Evolutionary conservation across 495 filamentous ascomycete genomes (phyloP), one percentile per base, ranked within the genome.

Genomic region (Penicillium crystallinum): DNA sequence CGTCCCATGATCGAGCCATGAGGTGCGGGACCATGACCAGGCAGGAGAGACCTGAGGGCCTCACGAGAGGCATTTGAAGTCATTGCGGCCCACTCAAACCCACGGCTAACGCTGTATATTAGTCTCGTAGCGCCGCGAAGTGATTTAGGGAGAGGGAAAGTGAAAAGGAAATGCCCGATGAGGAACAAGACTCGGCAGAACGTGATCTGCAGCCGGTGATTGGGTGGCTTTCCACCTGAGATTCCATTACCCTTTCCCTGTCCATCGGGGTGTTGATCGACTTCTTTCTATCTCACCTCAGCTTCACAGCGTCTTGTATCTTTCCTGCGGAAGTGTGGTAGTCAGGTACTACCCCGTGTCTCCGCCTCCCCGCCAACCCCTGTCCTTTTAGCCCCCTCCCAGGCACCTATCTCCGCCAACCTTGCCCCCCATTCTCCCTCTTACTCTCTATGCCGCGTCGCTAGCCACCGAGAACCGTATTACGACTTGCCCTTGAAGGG

Each of bases 131-230:
- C 17, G 40, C 15, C 9, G 25, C n/a, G 5, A 30, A 27, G 44
- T 25, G 15, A 4, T 34, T 46, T 34, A 35, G 19, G n/a, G 14
- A 9, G 15, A 40, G 35, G 23, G 25, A 21, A 7, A 10, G 37
- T 17, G 27, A 5, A 35, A 23, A 11, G 25, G 31, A 18, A 49
- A 17, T 31, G 4, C 29, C 8, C 17, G 30, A 15, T 19, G 50
- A 31, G 27, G 12, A 29, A 35, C n/a, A 25, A 41, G 38, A 53
- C 42, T 29, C 34, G 42, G 51, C 41, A 53, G 54, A 64, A 66
- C 63, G 63, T 63, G 63, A 66, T 61, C 60, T 47, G 61, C 53
- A 43, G 30, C 48, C 53, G 50, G 25, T 66, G 63, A 66, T 66
- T 66, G 63, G 63, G 56, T 58, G 53, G 30, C 48, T 25, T 43